A percentile compares a stretch with the other conserved stretches of the same genome.
These are phyloP conservation scores for Blastomyces percursus DNA, from an alignment of 2,329 filamentous ascomycete genomes.

Conservation along the genomic window DNA sequence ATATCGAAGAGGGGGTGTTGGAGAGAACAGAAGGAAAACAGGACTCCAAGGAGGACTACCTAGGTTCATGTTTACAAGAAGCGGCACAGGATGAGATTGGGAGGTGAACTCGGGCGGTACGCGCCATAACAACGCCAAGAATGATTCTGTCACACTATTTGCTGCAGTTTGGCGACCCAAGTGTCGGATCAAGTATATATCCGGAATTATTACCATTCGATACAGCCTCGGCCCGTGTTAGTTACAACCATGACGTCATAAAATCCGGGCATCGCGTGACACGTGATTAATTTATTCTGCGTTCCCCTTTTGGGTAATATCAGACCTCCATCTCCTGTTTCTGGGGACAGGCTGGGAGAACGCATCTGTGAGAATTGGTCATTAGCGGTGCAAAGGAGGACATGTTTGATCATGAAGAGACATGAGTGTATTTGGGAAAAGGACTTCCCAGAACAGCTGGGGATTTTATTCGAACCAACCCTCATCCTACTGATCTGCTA, in stretches of 20 bases:
- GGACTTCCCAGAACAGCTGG: neutral
- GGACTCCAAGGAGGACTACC: too few species aligned
- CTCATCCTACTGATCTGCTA: neutral
- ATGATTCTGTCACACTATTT: neutral
- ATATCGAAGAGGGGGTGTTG: neutral
- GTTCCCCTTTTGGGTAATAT: too few species aligned
- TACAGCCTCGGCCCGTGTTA: slow-evolving; percentile 1
- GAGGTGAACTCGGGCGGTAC: too few species aligned
- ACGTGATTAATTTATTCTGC: neutral
- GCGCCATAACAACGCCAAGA: neutral
- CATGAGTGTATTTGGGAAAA: too few species aligned
- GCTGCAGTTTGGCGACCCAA: neutral
- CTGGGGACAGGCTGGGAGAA: neutral
- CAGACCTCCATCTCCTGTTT: neutral
- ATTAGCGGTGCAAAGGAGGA: too few species aligned
- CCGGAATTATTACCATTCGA: neutral
- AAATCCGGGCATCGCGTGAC: neutral
- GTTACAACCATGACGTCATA: neutral
- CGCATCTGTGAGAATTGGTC: too few species aligned
- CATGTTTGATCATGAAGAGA: too few species aligned
- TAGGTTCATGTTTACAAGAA: too few species aligned
- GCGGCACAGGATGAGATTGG: too few species aligned
- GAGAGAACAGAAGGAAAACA: too few species aligned
- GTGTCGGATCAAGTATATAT: neutral
- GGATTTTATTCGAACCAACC: neutral